Percentiles rank a stretch among this genome's conserved stretches.
Conservation (phyloP, 2,329 filamentous ascomycete genomes). For the Exophiala mesophila region DNA sequence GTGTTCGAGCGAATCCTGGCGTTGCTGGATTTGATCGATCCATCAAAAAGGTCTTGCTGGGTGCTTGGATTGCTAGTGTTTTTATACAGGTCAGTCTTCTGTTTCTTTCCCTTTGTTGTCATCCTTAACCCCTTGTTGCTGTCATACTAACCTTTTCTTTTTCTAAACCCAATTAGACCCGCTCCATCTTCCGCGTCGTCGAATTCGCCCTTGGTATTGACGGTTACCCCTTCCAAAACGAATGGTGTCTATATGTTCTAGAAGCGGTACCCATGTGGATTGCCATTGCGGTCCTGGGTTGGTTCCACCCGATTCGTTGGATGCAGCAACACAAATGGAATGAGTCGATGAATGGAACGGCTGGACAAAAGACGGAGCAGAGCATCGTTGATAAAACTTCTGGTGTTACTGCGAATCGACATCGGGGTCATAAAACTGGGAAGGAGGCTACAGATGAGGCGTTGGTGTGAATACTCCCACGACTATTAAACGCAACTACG, state of each 20-base stretch:
- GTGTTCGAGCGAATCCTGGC: constrained; percentile 25
- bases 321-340: constrained; percentile 16
- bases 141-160: constrained; percentile 12
- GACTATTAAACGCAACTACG: too few relatives aligned
- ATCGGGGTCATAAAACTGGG: too few relatives aligned
- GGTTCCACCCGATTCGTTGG: constrained; percentile 44
- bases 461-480: too few relatives aligned
- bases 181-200: constrained; percentile 33
- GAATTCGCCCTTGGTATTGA: constrained; percentile 44
- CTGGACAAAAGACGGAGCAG: too few relatives aligned
- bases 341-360: too few relatives aligned
- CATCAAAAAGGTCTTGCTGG: constrained; percentile 38
- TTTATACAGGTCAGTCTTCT: constrained; percentile 42
- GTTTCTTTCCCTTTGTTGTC: background rate
- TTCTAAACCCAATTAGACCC: too few relatives aligned
- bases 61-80: constrained; percentile 42
- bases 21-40: constrained; percentile 37
- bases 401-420: too few relatives aligned
- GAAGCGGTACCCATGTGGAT: constrained; percentile 41
- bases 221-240: constrained; percentile 40
- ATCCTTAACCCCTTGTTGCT: background rate
- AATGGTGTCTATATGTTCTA: constrained; percentile 44
- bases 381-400: too few relatives aligned
- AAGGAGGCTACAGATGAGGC: too few relatives aligned
- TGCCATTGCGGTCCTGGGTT: constrained; percentile 46